Conservation (phyloP, 1,139 yeast genomes). For the Kazachstania sp. region DNA sequence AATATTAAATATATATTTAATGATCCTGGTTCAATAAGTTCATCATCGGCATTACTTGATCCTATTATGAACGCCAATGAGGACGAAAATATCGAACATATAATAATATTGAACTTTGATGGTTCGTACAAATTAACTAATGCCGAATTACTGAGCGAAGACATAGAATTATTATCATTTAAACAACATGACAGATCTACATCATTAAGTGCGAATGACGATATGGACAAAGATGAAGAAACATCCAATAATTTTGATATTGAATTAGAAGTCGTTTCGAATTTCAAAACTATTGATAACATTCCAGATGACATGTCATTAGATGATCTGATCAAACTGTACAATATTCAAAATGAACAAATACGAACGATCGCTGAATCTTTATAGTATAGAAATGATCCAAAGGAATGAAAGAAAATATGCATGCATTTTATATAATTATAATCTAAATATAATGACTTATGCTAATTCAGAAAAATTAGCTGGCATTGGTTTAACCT, state of each 20-base stretch:
- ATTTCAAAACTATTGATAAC: slow-evolving; percentile 15
- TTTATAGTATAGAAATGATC: slow-evolving; percentile 4
- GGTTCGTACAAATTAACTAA: slow-evolving; percentile 18
- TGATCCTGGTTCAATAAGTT: slow-evolving; percentile 26
- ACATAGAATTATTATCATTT: slow-evolving; percentile 24
- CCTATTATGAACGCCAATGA: not conserved
- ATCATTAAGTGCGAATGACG: not conserved
- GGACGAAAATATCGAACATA: slow-evolving; percentile 25
- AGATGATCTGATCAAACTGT: slow-evolving; percentile 30
- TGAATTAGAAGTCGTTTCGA: slow-evolving; percentile 28
- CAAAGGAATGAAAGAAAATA: not conserved
- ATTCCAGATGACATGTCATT: slow-evolving; percentile 17
- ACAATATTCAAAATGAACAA: slow-evolving; percentile 34
- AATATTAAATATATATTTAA: slow-evolving; percentile 28
- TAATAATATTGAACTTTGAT: slow-evolving; percentile 30
- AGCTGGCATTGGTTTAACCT: slow-evolving; percentile 82
- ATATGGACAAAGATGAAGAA: slow-evolving; percentile 4
- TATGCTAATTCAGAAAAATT: slow-evolving; percentile 42
- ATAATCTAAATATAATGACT: not conserved
- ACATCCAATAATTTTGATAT: slow-evolving; percentile 15
- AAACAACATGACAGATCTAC: not conserved
- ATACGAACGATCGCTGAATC: slow-evolving; percentile 21
- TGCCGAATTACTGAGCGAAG: slow-evolving; percentile 28
- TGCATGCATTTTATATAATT: not conserved
- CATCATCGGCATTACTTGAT: not conserved